A percentile compares a stretch with the other conserved stretches of the same genome.
These are phyloP conservation scores for Sporothrix sp. DNA, from an alignment of 2,329 filamentous ascomycete species.

Conservation along the genomic window DNA sequence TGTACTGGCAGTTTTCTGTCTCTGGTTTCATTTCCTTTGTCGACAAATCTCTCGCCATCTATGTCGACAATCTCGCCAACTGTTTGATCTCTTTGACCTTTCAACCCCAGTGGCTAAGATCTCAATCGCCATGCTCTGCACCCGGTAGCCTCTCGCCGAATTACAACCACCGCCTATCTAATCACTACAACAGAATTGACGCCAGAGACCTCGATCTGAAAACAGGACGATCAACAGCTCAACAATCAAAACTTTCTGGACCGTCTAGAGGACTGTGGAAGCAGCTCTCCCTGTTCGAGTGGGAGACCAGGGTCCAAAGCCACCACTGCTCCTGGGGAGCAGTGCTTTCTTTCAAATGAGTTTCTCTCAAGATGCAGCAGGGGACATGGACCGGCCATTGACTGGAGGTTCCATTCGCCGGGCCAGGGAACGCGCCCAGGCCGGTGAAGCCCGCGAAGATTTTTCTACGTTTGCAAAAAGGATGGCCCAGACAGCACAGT, in stretches of 20 bases:
- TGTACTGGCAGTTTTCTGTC: not conserved
- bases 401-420: slow-evolving; percentile 40
- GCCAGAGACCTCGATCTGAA: too few relatives aligned
- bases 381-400: slow-evolving; percentile 38
- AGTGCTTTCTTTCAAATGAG: slow-evolving; percentile 39
- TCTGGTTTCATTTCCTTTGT: not conserved
- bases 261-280: slow-evolving; percentile 7
- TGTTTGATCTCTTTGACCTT: not conserved
- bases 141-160: too few relatives aligned
- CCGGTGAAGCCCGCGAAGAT: slow-evolving; percentile 28
- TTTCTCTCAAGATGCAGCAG: slow-evolving; percentile 45
- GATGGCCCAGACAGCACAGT: slow-evolving; percentile 15
- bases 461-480: slow-evolving; percentile 21
- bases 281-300: slow-evolving; percentile 13
- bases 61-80: not conserved
- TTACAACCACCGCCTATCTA: too few relatives aligned
- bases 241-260: too few relatives aligned
- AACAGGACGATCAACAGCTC: too few relatives aligned
- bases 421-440: slow-evolving; percentile 44
- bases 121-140: too few relatives aligned
- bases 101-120: too few relatives aligned
- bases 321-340: slow-evolving; percentile 16
- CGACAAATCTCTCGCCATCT: too few relatives aligned
- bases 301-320: not conserved
- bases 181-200: too few relatives aligned